Conservation (phyloP, 2,329 filamentous ascomycete genomes). For the Cephalotrichum gorgonifer region DNA sequence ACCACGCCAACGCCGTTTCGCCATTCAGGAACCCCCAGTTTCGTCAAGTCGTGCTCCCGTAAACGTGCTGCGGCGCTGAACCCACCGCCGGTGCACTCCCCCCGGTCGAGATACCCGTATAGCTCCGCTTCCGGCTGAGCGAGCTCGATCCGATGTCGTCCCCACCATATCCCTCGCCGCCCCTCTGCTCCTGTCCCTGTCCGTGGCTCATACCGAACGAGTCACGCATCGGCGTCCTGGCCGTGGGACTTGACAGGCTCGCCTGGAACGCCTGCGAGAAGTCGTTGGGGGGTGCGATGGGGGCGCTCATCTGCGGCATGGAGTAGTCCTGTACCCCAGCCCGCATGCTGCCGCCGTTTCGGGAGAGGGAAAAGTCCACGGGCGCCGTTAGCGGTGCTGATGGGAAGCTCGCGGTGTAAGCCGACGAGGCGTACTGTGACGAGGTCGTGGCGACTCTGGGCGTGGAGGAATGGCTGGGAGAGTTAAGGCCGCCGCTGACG, state of each 20-base stretch:
- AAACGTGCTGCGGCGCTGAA: slow-evolving; percentile 8
- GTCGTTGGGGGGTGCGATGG: slow-evolving; percentile 40
- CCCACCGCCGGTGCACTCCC: slow-evolving; percentile 8
- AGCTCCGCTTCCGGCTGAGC: slow-evolving; percentile 28
- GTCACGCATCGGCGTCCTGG: slow-evolving; percentile 34
- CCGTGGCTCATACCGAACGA: slow-evolving; percentile 21
- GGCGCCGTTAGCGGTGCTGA: slow-evolving; percentile 44
- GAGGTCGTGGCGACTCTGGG: slow-evolving; percentile 15
- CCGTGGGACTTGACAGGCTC: slow-evolving; percentile 22
- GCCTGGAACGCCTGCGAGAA: slow-evolving; percentile 38
- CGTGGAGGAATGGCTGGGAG: slow-evolving; percentile 17
- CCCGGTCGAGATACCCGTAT: slow-evolving; percentile 12
- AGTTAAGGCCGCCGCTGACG: slow-evolving; percentile 18
- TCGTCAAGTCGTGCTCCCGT: slow-evolving; percentile 11
- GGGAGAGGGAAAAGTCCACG: slow-evolving; percentile 38
- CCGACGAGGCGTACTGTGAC: slow-evolving; percentile 26
- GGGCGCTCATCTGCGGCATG: slow-evolving; percentile 44
- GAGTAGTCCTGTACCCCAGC: slow-evolving; percentile 33
- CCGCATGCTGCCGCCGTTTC: slow-evolving; percentile 27
- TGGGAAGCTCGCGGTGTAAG: slow-evolving; percentile 39
- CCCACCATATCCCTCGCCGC: slow-evolving; percentile 16
- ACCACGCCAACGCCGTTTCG: neutral
- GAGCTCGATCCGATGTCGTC: slow-evolving; percentile 12
- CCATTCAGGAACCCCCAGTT: neutral
- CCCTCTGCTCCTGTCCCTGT: slow-evolving; percentile 9